phyloP scores from a whole-genome alignment of 257 asterid species.

The Solanum pennellii region DNA sequence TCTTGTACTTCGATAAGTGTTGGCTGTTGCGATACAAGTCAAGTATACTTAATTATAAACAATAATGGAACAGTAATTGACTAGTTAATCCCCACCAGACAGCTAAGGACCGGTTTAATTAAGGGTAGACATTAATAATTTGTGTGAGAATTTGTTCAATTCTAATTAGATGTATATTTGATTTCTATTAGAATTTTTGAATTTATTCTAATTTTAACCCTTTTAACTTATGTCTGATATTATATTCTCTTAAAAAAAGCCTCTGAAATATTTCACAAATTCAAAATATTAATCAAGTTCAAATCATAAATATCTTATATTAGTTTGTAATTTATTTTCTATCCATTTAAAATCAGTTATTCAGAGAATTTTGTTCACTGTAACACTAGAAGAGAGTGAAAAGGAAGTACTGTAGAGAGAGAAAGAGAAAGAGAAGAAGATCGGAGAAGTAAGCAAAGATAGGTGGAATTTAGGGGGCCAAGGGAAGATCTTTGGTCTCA shows the following conservation, averaged over 20 bases:
- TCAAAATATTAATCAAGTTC: too few relatives aligned
- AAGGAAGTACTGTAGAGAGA: neutral
- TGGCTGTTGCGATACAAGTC: neutral
- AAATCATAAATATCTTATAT: too few relatives aligned
- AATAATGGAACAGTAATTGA: neutral
- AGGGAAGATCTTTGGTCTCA: neutral
- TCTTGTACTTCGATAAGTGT: neutral
- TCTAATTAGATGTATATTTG: too few relatives aligned
- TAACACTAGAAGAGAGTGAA: neutral
- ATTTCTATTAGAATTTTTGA: too few relatives aligned
- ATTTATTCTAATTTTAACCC: rapidly evolving
- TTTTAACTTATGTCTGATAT: too few relatives aligned
- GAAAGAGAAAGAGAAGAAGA: neutral
- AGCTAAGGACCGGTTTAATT: neutral
- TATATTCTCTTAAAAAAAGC: too few relatives aligned
- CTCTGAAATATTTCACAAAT: too few relatives aligned
- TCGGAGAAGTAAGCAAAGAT: neutral
- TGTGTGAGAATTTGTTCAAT: too few relatives aligned
- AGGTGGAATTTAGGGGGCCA: neutral
- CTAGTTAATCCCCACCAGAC: neutral
- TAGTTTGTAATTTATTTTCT: too few relatives aligned
- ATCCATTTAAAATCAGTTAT: too few relatives aligned
- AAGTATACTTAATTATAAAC: neutral
- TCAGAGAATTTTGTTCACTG: neutral
- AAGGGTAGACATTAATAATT: too few relatives aligned